A percentile compares a stretch with the other conserved stretches of the same genome.
Conservation (phyloP, 2,329 filamentous ascomycete genomes). For the Cladosporium colombiae region DNA sequence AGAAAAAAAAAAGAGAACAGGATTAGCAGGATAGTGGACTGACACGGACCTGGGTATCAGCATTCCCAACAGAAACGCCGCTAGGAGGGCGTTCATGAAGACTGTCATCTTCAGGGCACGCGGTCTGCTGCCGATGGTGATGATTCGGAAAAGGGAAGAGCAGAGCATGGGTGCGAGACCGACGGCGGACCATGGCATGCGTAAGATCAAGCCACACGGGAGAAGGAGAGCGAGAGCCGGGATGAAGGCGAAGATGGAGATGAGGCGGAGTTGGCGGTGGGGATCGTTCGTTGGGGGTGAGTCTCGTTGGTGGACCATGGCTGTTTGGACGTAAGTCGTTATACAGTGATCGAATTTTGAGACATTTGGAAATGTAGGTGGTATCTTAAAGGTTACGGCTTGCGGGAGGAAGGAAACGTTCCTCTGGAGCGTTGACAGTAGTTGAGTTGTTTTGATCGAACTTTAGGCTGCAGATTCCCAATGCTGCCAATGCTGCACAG, state of each 20-base stretch:
- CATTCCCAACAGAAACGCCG: not conserved
- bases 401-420: not conserved
- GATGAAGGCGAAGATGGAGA: not conserved
- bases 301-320: not conserved
- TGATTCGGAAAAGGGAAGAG: not conserved
- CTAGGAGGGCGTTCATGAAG: not conserved
- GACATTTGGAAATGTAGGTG: not conserved
- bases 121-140: not conserved
- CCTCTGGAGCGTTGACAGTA: not conserved
- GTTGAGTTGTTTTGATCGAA: not conserved
- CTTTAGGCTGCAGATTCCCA: not conserved
- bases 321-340: not conserved
- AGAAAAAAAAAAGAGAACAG: too few species aligned
- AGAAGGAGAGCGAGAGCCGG: not conserved
- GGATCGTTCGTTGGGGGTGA: not conserved
- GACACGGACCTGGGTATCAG: not conserved
- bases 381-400: not conserved
- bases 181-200: not conserved
- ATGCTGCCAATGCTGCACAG: not conserved
- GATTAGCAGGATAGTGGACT: too few species aligned
- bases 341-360: not conserved
- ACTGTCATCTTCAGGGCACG: not conserved
- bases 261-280: constrained; percentile 5
- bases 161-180: constrained; percentile 1
- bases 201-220: not conserved